These are phyloP conservation scores for Lentinula sp. DNA, from an alignment of 768 basidiomycete genomes.

Conservation along the genomic window DNA sequence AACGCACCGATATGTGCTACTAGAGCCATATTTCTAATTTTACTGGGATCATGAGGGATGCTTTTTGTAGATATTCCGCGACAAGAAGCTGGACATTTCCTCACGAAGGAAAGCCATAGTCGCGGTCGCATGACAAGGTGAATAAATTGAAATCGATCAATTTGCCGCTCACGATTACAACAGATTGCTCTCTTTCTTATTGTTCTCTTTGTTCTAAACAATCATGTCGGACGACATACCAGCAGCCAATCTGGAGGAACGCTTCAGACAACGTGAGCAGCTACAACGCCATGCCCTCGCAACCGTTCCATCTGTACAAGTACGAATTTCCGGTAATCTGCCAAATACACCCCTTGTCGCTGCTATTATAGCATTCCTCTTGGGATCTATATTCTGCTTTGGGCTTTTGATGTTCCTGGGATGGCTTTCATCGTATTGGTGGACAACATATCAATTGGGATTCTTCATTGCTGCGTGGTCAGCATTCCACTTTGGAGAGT, in stretches of 20 bases:
- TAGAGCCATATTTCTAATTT: constrained; percentile 72
- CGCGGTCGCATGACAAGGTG: background rate
- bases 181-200: constrained; percentile 15
- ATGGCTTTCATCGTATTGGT: constrained; percentile 41
- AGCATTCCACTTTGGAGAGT: constrained; percentile 90
- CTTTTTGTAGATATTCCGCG: background rate
- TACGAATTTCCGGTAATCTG: constrained; percentile 42
- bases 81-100: background rate
- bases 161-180: background rate
- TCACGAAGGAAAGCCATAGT: background rate
- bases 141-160: background rate
- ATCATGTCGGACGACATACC: constrained; percentile 24
- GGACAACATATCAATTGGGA: constrained; percentile 72
- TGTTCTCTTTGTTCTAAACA: constrained; percentile 13
- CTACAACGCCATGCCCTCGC: constrained; percentile 36
- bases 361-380: constrained; percentile 74
- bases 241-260: constrained; percentile 34
- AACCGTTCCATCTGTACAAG: constrained; percentile 41
- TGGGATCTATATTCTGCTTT: constrained; percentile 66
- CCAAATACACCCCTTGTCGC: constrained; percentile 88
- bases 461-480: constrained; percentile 83
- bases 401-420: constrained; percentile 50
- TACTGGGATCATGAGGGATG: constrained; percentile 30
- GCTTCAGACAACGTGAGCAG: constrained; percentile 34
- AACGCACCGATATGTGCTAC: constrained; percentile 82